Evolutionary conservation across 2,329 filamentous ascomycete species (phyloP).

Genomic region (Monilinia laxa): DNA sequence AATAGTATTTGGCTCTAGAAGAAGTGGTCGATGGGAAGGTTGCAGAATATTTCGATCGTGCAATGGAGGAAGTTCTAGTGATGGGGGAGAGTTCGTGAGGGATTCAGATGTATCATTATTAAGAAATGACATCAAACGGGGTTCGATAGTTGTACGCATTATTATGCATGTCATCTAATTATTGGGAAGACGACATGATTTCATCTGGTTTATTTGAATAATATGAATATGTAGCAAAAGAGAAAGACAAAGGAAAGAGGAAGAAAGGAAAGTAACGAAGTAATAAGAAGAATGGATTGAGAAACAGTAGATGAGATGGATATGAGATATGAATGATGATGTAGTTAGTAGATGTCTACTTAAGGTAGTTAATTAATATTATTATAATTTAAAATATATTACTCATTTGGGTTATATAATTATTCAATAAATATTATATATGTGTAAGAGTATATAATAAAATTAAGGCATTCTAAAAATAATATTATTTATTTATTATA

Average conservation of each 20-base stretch:
- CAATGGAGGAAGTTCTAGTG: conserved; percentile 55
- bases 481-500: no score
- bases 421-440: no score
- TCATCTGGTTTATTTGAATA: not conserved
- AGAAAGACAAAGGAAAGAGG: not conserved
- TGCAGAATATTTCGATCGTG: conserved; percentile 49
- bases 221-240: not conserved
- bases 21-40: conserved; percentile 46
- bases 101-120: conserved; percentile 52
- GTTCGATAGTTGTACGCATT: conserved; percentile 56
- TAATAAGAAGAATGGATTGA: no score
- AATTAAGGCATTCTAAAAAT: no score
- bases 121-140: conserved; percentile 63
- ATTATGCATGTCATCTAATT: conserved; percentile 12
- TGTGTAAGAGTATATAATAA: no score
- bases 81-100: conserved; percentile 38
- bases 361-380: no score
- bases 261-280: not conserved
- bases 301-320: no score
- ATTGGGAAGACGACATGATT: conserved; percentile 16
- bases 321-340: no score
- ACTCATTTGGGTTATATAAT: no score
- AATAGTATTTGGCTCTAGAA: conserved; percentile 50
- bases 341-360: no score
- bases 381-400: no score